Conservation (phyloP, 345 rosid genomes). For the Luvunga scandens region DNA sequence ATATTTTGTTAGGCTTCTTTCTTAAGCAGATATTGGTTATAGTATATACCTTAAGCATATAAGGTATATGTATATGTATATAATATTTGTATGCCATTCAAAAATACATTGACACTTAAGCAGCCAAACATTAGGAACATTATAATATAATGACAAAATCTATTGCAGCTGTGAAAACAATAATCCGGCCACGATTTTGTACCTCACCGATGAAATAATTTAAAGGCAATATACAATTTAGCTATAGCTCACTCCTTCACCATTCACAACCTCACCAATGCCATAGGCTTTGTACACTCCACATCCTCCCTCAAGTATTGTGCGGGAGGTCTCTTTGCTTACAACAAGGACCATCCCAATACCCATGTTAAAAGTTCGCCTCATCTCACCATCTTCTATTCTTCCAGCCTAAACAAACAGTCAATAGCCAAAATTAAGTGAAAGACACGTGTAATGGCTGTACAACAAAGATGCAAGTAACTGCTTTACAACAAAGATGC, state of each 20-base stretch:
- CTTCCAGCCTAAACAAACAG: conserved; percentile 52
- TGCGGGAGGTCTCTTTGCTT: conserved; percentile 28
- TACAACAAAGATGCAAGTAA: too few relatives aligned
- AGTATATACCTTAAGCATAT: too few relatives aligned
- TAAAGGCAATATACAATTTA: conserved; percentile 12
- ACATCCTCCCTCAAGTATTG: not conserved
- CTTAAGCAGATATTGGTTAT: too few relatives aligned
- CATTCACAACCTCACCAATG: conserved; percentile 68
- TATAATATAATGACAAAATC: not conserved
- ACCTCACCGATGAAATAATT: not conserved
- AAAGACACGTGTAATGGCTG: not conserved
- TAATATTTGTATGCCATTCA: too few relatives aligned
- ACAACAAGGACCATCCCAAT: conserved; percentile 86
- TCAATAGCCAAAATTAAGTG: not conserved
- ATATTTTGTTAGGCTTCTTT: too few relatives aligned
- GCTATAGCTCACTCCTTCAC: conserved; percentile 69
- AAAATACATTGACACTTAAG: too few relatives aligned
- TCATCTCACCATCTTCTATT: conserved; percentile 84
- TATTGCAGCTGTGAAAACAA: not conserved
- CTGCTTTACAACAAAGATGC: not conserved
- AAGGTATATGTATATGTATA: too few relatives aligned
- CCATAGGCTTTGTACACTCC: conserved; percentile 29
- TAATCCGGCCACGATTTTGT: not conserved
- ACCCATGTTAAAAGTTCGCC: conserved; percentile 78
- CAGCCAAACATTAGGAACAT: not conserved